A percentile compares a stretch with the other conserved stretches of the same genome.
Evolutionary conservation across 2,329 filamentous ascomycete genomes (phyloP).

Genomic region (Cladophialophora psammophila): DNA sequence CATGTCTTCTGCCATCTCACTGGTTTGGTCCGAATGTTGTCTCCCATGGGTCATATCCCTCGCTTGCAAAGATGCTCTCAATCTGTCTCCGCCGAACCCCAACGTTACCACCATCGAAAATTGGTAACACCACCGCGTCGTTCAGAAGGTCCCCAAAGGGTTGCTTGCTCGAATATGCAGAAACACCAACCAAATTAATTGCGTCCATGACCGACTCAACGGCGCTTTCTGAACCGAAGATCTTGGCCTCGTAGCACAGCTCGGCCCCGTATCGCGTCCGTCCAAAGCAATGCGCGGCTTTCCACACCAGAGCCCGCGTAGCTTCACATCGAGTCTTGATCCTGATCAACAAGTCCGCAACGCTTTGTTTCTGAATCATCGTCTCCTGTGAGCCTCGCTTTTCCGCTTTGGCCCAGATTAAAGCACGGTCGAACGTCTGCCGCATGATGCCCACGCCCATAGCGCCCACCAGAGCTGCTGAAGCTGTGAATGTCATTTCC

Average conservation of each 20-base stretch:
- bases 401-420: constrained; percentile 60
- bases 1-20: constrained; percentile 4
- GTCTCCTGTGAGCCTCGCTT: constrained; percentile 54
- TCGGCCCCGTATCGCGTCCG: constrained; percentile 55
- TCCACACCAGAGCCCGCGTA: constrained; percentile 60
- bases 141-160: constrained; percentile 56
- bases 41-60: constrained; percentile 58
- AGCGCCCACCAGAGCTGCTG: constrained; percentile 61
- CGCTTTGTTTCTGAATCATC: constrained; percentile 58
- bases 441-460: constrained; percentile 64
- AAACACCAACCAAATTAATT: constrained; percentile 62
- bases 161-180: constrained; percentile 52
- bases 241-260: constrained; percentile 59
- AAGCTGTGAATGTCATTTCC: constrained; percentile 53
- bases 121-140: constrained; percentile 56
- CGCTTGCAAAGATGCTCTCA: constrained; percentile 49
- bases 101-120: constrained; percentile 64
- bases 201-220: constrained; percentile 59
- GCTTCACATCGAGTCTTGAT: constrained; percentile 63
- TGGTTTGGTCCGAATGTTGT: constrained; percentile 31
- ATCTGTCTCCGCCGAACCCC: constrained; percentile 57
- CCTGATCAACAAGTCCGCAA: constrained; percentile 60
- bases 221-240: constrained; percentile 59
- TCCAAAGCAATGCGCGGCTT: constrained; percentile 56
- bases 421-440: constrained; percentile 60